Percentiles rank a stretch among this genome's conserved stretches.
Evolutionary conservation across 2,329 filamentous ascomycete species (phyloP).

Genomic region (Aspergillus fischeri): DNA sequence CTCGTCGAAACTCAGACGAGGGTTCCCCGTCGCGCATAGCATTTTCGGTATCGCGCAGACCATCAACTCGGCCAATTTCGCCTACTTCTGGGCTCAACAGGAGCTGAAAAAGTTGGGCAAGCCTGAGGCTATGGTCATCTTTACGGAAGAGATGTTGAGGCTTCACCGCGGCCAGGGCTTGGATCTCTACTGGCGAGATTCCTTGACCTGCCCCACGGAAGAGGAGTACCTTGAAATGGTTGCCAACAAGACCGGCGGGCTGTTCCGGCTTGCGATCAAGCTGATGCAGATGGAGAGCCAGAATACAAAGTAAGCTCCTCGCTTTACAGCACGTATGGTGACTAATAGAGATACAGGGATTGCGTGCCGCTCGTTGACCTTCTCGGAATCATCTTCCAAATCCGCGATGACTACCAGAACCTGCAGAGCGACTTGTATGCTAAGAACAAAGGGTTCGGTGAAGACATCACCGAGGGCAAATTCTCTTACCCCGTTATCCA

Average conservation of each 20-base stretch:
- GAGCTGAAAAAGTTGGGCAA: constrained; percentile 28
- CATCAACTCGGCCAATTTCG: constrained; percentile 45
- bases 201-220: constrained; percentile 34
- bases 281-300: constrained; percentile 34
- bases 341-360: constrained; percentile 15
- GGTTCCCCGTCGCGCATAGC: constrained; percentile 44
- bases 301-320: background rate
- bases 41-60: constrained; percentile 49
- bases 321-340: background rate
- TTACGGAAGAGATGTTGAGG: constrained; percentile 35
- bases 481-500: constrained; percentile 94
- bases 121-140: constrained; percentile 30
- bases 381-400: constrained; percentile 37
- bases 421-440: constrained; percentile 62
- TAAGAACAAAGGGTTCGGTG: constrained; percentile 83
- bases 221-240: constrained; percentile 43
- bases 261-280: constrained; percentile 37
- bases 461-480: constrained; percentile 92
- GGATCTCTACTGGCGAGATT: constrained; percentile 42
- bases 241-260: constrained; percentile 39
- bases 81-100: constrained; percentile 36
- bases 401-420: constrained; percentile 74
- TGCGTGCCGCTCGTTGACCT: constrained; percentile 60
- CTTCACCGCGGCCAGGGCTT: constrained; percentile 40
- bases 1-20: constrained; percentile 43